Conservation (phyloP, 768 basidiomycete genomes). For the Agaricus subrufescens region DNA sequence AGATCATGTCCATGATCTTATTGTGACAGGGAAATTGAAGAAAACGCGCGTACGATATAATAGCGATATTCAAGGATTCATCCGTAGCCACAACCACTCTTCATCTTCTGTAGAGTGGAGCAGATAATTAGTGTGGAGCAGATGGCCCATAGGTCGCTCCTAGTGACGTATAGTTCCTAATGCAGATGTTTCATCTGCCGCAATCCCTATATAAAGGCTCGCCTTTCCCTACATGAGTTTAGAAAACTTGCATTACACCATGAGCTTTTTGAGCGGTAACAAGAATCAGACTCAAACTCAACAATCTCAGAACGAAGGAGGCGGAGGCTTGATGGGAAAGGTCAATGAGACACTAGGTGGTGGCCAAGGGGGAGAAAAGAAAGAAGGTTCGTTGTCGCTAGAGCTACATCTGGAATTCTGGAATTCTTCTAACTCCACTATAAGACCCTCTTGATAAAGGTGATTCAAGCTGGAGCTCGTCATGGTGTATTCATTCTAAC, state of each 20-base stretch:
- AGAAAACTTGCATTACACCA: background rate
- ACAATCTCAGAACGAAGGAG: background rate
- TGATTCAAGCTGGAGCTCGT: background rate
- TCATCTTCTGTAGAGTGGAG: background rate
- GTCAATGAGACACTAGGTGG: slow-evolving; percentile 26
- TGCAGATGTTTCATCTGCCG: too few relatives aligned
- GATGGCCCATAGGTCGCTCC: too few relatives aligned
- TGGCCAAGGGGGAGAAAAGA: slow-evolving; percentile 26
- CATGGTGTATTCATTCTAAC: background rate
- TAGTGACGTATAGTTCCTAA: too few relatives aligned
- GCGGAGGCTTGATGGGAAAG: slow-evolving; percentile 25
- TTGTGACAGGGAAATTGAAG: background rate
- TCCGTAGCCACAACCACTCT: background rate
- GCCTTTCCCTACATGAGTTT: background rate
- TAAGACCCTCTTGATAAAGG: slow-evolving; percentile 34
- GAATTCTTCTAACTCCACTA: background rate
- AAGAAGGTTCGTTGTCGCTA: slow-evolving; percentile 23
- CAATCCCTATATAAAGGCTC: too few relatives aligned
- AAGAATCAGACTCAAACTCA: slow-evolving; percentile 4
- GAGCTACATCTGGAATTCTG: background rate
- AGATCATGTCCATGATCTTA: slow-evolving; percentile 4
- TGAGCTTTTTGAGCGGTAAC: slow-evolving; percentile 17
- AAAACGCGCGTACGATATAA: background rate
- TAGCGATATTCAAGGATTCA: slow-evolving; percentile 3
- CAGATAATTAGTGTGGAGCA: background rate